phyloP scores from a whole-genome alignment of 176 grass and related monocot genomes.

The Oryza officinalis region DNA sequence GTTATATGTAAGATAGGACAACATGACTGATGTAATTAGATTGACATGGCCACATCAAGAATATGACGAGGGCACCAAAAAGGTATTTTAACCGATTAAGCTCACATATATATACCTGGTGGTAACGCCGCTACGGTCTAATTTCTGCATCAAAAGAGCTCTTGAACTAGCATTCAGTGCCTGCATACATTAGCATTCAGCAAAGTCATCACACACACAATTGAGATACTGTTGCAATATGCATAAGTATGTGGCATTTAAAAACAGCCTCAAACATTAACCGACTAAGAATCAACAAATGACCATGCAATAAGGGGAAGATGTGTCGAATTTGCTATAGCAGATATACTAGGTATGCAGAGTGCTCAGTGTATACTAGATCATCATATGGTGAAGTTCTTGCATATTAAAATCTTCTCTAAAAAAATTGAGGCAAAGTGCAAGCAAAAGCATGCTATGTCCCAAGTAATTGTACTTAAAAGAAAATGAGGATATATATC shows the following conservation, averaged over 20 bases:
- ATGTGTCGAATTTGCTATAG: background rate
- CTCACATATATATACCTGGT: constrained; percentile 53
- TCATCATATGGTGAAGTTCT: background rate
- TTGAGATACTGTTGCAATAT: background rate
- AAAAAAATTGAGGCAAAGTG: background rate
- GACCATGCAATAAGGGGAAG: background rate
- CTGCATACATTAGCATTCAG: constrained; percentile 50
- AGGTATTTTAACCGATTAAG: constrained; percentile 21
- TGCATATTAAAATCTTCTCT: background rate
- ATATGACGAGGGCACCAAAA: constrained; percentile 7
- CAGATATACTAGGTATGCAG: background rate
- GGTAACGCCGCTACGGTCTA: constrained; percentile 79
- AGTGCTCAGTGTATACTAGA: background rate
- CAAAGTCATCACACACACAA: constrained; percentile 14
- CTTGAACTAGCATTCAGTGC: constrained; percentile 94
- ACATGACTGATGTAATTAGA: background rate
- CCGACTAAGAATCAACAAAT: background rate
- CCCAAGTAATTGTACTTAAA: constrained; percentile 18
- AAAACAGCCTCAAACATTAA: background rate
- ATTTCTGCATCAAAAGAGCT: constrained; percentile 96
- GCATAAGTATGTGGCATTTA: background rate
- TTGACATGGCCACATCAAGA: background rate
- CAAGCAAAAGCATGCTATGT: background rate
- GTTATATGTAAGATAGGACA: background rate
- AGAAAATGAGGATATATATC: background rate